Evolutionary conservation across 2,329 filamentous ascomycete genomes (phyloP).

Genomic region (Hypoxylon sp.): DNA sequence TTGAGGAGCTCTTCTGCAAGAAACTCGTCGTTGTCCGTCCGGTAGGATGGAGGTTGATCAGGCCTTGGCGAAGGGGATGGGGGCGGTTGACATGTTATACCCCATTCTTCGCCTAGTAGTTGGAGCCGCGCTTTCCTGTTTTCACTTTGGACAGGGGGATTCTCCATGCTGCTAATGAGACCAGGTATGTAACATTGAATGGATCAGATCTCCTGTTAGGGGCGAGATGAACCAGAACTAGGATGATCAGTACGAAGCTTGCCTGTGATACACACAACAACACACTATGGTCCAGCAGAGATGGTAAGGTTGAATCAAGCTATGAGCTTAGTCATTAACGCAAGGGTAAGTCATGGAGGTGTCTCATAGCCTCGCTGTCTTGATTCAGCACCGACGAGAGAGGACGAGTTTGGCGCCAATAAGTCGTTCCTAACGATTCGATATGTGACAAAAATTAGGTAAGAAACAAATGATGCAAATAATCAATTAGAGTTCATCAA

Average conservation of each 20-base stretch:
- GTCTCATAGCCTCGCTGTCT: constrained; percentile 13
- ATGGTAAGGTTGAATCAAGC: constrained; percentile 8
- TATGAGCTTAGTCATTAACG: constrained; percentile 23
- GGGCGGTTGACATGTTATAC: constrained; percentile 58
- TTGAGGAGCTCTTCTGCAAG: constrained; percentile 68
- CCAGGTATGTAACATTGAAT: constrained; percentile 36
- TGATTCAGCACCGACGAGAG: constrained; percentile 1
- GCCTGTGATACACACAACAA: constrained; percentile 1
- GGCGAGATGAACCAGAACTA: constrained; percentile 1
- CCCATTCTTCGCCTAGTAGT: constrained; percentile 65
- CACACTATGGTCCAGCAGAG: neutral
- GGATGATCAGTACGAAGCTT: constrained; percentile 6
- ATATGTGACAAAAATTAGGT: constrained; percentile 14
- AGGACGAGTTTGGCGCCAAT: constrained; percentile 3
- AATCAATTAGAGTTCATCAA: constrained; percentile 14
- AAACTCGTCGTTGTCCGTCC: constrained; percentile 63
- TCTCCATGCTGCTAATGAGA: constrained; percentile 45
- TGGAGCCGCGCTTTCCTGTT: constrained; percentile 63
- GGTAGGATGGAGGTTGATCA: constrained; percentile 58
- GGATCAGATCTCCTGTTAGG: neutral
- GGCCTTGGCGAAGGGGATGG: constrained; percentile 59
- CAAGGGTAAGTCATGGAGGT: constrained; percentile 5
- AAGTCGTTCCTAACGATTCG: constrained; percentile 7
- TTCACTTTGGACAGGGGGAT: constrained; percentile 50
- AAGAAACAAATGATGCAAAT: constrained; percentile 27